These are phyloP conservation scores for Boletales sp. DNA, from an alignment of 768 basidiomycete species.

Conservation along the genomic window DNA sequence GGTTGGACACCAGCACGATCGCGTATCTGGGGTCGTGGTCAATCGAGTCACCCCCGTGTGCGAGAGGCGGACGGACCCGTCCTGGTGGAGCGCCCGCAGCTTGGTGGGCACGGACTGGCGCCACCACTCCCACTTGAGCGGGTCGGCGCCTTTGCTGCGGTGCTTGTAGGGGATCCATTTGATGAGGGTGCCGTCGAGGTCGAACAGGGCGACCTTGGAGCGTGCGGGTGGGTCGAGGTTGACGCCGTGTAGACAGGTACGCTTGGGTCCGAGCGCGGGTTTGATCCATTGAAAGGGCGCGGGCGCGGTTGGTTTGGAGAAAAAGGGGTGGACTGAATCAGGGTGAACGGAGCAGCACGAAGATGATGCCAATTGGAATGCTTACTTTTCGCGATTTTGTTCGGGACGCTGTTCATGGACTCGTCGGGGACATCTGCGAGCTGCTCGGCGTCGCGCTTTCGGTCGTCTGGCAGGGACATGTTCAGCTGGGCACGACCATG, in stretches of 20 bases:
- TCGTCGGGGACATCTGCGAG: constrained; percentile 14
- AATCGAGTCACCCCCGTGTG: not conserved
- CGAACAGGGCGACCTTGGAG: constrained; percentile 73
- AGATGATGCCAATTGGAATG: not conserved
- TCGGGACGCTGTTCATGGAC: constrained; percentile 9
- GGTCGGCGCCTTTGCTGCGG: constrained; percentile 33
- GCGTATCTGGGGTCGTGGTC: constrained; percentile 45
- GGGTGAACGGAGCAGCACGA: not conserved
- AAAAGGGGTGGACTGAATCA: constrained; percentile 41
- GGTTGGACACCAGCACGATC: constrained; percentile 81
- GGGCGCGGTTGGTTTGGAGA: constrained; percentile 26
- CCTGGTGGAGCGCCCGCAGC: constrained; percentile 53
- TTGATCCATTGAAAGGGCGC: constrained; percentile 31
- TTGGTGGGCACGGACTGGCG: constrained; percentile 54
- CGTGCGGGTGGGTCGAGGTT: constrained; percentile 32
- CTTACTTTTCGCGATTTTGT: constrained; percentile 29
- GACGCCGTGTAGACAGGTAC: constrained; percentile 34
- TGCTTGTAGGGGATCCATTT: constrained; percentile 33
- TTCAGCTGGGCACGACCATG: not conserved
- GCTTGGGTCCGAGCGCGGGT: constrained; percentile 32
- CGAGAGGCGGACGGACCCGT: constrained; percentile 47
- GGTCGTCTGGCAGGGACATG: constrained; percentile 1
- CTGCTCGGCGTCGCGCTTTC: constrained; percentile 19
- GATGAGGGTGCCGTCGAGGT: constrained; percentile 87
- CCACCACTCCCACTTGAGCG: constrained; percentile 65